A percentile compares a stretch with the other conserved stretches of the same genome.
Conservation (phyloP, 768 basidiomycete genomes). For the Filobasidium floriforme region DNA sequence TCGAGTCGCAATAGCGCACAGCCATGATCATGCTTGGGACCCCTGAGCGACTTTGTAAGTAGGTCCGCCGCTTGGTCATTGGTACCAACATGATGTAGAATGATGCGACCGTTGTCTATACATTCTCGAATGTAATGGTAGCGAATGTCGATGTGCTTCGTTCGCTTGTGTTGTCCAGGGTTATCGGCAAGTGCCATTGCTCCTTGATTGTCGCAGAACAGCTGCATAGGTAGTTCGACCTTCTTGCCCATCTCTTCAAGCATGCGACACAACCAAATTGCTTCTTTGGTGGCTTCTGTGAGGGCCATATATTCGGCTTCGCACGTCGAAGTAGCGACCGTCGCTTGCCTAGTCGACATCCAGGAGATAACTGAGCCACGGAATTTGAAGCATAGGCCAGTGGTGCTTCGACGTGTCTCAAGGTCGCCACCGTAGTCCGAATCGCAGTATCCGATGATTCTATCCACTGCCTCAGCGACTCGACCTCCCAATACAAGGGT, state of each 20-base stretch:
- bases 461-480: neutral
- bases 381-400: constrained; percentile 43
- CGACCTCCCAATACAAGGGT: neutral
- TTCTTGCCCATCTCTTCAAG: constrained; percentile 28
- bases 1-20: neutral
- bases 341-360: constrained; percentile 47
- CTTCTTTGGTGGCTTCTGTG: constrained; percentile 43
- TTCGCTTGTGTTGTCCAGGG: constrained; percentile 43
- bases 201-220: constrained; percentile 46
- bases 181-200: constrained; percentile 45
- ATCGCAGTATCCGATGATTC: constrained; percentile 36
- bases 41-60: constrained; percentile 46
- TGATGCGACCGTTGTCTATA: constrained; percentile 30
- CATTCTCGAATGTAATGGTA: constrained; percentile 48
- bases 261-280: constrained; percentile 43
- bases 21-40: neutral
- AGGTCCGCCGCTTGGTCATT: constrained; percentile 46
- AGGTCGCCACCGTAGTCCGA: constrained; percentile 42
- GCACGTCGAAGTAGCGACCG: constrained; percentile 46
- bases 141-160: constrained; percentile 50
- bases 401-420: constrained; percentile 42
- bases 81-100: constrained; percentile 41
- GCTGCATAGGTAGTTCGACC: neutral
- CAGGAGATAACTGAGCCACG: constrained; percentile 48
- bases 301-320: constrained; percentile 51